phyloP scores from a whole-genome alignment of 148 eudicot species.

The Cornus kousa region DNA sequence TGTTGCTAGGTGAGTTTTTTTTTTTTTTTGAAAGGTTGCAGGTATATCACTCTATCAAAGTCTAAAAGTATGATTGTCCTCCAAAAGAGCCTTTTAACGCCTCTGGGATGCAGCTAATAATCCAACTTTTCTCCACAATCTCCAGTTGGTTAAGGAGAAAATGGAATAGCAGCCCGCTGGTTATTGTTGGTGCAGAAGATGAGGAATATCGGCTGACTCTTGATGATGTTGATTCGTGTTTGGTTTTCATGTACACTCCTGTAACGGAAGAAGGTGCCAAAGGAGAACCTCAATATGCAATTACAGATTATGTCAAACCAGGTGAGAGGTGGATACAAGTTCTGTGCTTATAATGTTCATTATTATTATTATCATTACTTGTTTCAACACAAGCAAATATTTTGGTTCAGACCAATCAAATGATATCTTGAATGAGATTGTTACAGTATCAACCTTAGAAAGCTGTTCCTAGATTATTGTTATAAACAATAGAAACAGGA shows the following conservation, averaged over 20 bases:
- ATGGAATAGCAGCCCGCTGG: slow-evolving; percentile 98
- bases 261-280: slow-evolving; percentile 91
- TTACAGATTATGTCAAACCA: slow-evolving; percentile 93
- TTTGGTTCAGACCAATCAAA: no score
- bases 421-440: not conserved
- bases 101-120: not conserved
- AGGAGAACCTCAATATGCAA: slow-evolving; percentile 98
- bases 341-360: not conserved
- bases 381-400: not conserved
- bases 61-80: slow-evolving; percentile 2
- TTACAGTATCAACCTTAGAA: not conserved
- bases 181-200: slow-evolving; percentile 87
- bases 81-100: slow-evolving; percentile 6
- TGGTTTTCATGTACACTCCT: slow-evolving; percentile 96
- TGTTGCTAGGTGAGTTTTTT: slow-evolving; percentile 66
- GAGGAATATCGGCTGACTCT: slow-evolving; percentile 75
- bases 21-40: not conserved
- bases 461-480: not conserved
- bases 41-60: not conserved
- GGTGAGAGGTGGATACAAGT: slow-evolving; percentile 36
- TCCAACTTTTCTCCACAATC: slow-evolving; percentile 8
- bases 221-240: slow-evolving; percentile 90
- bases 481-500: not conserved
- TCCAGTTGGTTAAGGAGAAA: slow-evolving; percentile 91
- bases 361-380: not conserved